Base-by-base conservation (phyloP, 2,329 filamentous ascomycete genomes). In the Berkeleyomyces rouxiae region DNA sequence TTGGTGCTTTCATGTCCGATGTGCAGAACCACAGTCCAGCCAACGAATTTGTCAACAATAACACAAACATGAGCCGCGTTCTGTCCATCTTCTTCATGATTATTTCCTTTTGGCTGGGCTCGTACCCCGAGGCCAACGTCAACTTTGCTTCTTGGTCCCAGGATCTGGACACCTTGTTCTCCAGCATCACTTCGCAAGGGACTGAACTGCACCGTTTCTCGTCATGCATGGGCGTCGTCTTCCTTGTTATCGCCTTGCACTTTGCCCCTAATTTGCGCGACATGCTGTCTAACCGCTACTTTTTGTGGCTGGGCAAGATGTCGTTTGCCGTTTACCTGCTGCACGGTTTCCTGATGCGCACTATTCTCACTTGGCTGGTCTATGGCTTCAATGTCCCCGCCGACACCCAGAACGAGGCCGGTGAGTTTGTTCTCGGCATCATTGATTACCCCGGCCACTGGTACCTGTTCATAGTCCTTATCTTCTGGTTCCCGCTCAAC, bases 261-360 rank as follows among this genome's bases (percentile, higher is more conserved):
- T 78, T 81, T 67, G 81, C 78, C 0, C 74, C 76, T 0, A 69
- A 71, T 37, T 71, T 79, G 39, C 81, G 82, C 65, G 75, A 75
- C 59, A 66, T 79, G 0, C 75, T 85, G 2, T 80, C 79, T 3
- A 78, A 77, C 64, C 77, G 76, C 40, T 75, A 77, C 62, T 77
- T 85, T 51, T 75, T 82, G 53, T 85, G 82, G 77, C 77, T 85
- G 10, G 83, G 83, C 53, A 80, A 80, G 68, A 79, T 84, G 71
- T 82, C 79, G 53, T 85, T 85, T 67, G 81, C 82, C 1, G 79
- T 86, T 11, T 85, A 85, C 67, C 76, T 86, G 5, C 72, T 85
- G 23, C 83, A 86, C 70, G 83, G 82, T 49, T 78, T 79, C 0
- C 74, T 85, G 39, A 77, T 85, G 67, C 79, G 82, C 63, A 79